Conservation (phyloP, 768 basidiomycete genomes). For the Tricholomella constricta region DNA sequence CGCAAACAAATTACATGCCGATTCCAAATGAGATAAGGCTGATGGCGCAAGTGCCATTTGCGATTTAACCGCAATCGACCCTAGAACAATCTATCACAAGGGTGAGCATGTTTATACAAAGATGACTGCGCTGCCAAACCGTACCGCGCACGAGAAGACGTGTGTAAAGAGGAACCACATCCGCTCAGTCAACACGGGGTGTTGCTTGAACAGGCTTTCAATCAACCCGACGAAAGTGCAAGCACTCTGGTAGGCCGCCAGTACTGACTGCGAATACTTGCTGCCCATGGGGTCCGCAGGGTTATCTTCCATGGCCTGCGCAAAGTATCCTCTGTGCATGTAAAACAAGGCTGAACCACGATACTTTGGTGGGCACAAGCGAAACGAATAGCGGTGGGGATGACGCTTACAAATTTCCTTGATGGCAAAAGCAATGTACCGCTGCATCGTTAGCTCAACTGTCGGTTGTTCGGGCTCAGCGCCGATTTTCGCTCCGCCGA, state of each 20-base stretch:
- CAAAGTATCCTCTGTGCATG: conserved; percentile 77
- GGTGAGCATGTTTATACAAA: conserved; percentile 4
- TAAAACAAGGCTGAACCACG: conserved; percentile 58
- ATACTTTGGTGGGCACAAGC: conserved; percentile 3
- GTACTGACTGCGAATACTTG: conserved; percentile 66
- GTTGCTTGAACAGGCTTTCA: conserved; percentile 64
- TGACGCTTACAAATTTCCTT: conserved; percentile 62
- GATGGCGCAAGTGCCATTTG: conserved; percentile 66
- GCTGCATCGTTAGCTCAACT: conserved; percentile 65
- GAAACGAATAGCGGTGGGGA: background rate
- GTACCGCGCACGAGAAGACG: conserved; percentile 70
- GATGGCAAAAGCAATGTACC: conserved; percentile 66
- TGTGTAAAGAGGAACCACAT: conserved; percentile 77
- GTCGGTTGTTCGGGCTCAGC: conserved; percentile 47
- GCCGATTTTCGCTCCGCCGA: conserved; percentile 48
- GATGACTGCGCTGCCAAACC: conserved; percentile 20
- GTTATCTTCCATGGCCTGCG: conserved; percentile 64
- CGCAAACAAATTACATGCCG: conserved; percentile 58
- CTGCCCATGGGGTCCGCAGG: conserved; percentile 67
- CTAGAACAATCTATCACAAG: conserved; percentile 59
- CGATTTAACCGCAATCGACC: conserved; percentile 66
- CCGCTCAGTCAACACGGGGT: conserved; percentile 65
- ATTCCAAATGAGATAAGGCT: conserved; percentile 68
- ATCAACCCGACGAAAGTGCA: conserved; percentile 68
- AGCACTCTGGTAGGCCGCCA: conserved; percentile 71